A percentile compares a stretch with the other conserved stretches of the same genome.
Evolutionary conservation across 2,329 filamentous ascomycete species (phyloP).

Genomic region (Apiospora phragmitis): DNA sequence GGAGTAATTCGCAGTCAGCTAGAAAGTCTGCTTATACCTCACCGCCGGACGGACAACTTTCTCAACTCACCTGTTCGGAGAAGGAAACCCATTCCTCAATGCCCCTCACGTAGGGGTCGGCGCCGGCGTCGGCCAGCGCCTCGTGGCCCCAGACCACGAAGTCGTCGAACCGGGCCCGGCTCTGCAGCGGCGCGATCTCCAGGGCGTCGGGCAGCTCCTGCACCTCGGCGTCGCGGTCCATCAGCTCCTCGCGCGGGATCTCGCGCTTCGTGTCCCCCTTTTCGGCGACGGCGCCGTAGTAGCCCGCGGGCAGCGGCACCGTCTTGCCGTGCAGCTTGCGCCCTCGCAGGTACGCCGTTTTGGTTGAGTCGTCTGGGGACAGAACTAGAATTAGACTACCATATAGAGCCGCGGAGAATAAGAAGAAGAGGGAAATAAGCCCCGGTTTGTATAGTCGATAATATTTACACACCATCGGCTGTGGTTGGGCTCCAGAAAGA

Average conservation of each 20-base stretch:
- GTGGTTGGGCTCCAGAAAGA: conserved; percentile 69
- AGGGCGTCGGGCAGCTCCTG: conserved; percentile 46
- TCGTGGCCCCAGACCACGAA: conserved; percentile 88
- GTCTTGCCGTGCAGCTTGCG: conserved; percentile 72
- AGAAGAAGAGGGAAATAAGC: no score
- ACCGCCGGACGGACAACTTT: no score
- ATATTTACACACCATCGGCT: background rate
- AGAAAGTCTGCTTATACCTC: no score
- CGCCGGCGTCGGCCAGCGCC: conserved; percentile 55
- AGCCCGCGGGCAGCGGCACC: conserved; percentile 69
- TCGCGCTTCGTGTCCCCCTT: conserved; percentile 40
- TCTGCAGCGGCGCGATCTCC: conserved; percentile 59
- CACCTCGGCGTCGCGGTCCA: conserved; percentile 40
- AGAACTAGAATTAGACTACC: background rate
- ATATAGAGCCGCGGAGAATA: background rate
- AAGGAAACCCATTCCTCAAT: conserved; percentile 80
- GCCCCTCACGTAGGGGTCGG: conserved; percentile 72
- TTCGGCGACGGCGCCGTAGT: conserved; percentile 63
- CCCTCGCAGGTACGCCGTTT: conserved; percentile 73
- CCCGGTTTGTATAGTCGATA: background rate
- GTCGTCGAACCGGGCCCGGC: conserved; percentile 69
- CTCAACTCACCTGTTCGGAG: conserved; percentile 64
- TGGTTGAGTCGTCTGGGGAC: conserved; percentile 50
- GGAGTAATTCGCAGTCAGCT: background rate
- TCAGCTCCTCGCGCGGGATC: conserved; percentile 25